These are phyloP conservation scores for Colletotrichum eleusines DNA, from an alignment of 2,329 filamentous ascomycete species.

Conservation along the genomic window DNA sequence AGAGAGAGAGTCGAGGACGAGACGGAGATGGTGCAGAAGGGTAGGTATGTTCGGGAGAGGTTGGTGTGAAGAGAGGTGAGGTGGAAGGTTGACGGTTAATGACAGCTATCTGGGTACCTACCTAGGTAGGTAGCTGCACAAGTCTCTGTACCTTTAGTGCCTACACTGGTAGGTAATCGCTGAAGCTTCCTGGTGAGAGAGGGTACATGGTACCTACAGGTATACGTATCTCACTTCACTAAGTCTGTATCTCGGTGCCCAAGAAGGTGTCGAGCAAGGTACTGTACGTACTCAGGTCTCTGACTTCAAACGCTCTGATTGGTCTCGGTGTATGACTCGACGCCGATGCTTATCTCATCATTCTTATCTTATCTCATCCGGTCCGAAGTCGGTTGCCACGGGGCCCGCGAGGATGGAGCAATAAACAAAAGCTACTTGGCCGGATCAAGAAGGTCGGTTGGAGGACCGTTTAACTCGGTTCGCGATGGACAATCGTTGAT, in stretches of 20 bases:
- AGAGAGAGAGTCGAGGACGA: neutral
- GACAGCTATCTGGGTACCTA: conserved; percentile 3
- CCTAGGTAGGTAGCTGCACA: too few species aligned
- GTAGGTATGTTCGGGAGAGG: conserved; percentile 2
- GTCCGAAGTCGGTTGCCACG: conserved; percentile 13
- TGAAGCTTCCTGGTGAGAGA: too few species aligned
- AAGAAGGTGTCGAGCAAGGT: too few species aligned
- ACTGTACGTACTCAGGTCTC: too few species aligned
- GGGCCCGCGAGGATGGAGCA: neutral
- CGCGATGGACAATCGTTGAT: neutral
- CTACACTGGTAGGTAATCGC: too few species aligned
- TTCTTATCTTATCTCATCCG: conserved; percentile 33
- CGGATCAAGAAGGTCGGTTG: conserved; percentile 4
- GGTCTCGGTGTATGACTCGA: conserved; percentile 3
- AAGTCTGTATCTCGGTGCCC: too few species aligned
- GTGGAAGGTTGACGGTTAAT: neutral
- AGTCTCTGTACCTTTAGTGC: too few species aligned
- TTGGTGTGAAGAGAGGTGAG: neutral
- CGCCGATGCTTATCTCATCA: conserved; percentile 6
- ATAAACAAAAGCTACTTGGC: neutral
- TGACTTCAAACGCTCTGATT: conserved; percentile 20
- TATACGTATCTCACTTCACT: too few species aligned
- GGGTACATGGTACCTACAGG: too few species aligned
- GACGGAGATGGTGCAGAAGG: neutral
- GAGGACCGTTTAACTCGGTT: neutral